Base-by-base conservation (phyloP, 768 basidiomycete genomes). In the Pulveroboletus sp. region DNA sequence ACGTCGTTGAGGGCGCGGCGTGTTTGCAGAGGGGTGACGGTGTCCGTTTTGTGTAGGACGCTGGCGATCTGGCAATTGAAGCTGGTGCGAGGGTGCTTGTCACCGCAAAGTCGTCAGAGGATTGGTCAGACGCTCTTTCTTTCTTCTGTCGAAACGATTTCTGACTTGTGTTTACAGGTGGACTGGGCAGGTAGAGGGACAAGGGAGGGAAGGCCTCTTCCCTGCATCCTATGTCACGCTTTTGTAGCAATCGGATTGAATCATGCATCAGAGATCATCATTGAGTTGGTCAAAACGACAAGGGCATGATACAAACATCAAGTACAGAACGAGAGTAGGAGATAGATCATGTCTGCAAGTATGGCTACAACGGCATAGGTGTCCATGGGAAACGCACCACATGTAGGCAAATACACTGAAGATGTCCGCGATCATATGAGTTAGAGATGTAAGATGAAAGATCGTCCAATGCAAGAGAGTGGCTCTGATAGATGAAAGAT, bases 201-300 rank as follows among this genome's bases (percentile, higher is more conserved):
- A 72, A 60, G 82, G 79, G 12, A 76, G 65, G 59, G 73, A 72
- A 45, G 84, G 84, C 3, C 64, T 85, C 35, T 81, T 86, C 63
- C 84, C 84, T 19, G 84, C 84, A 16, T 78, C 83, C 24, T 86
- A 86, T 68, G 84, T 83, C 56, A 79, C 80, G 60, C 53, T 77
- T n/a, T 49, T 82, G 60, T 84, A 70, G 66, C 11, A 29, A 29
- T 29, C 27, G 27, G 27, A 29, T 29, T 29, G 27, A 11, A 29
- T 17, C 20, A 23, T 31, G 4, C 16, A 23, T 29, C 45, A 49
- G 24, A 57, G 37, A 52, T 53, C 31, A 52, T 56, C 43, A 61
- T 49, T 24, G 43, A 32, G 33, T 54, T 27, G 35, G 49, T 61
- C 59, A 62, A 53, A 55, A 63, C 58, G 51, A 63, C 55, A 45